Evolutionary conservation across 2,329 filamentous ascomycete species (phyloP).

Genomic region (Scedosporium apiospermum): DNA sequence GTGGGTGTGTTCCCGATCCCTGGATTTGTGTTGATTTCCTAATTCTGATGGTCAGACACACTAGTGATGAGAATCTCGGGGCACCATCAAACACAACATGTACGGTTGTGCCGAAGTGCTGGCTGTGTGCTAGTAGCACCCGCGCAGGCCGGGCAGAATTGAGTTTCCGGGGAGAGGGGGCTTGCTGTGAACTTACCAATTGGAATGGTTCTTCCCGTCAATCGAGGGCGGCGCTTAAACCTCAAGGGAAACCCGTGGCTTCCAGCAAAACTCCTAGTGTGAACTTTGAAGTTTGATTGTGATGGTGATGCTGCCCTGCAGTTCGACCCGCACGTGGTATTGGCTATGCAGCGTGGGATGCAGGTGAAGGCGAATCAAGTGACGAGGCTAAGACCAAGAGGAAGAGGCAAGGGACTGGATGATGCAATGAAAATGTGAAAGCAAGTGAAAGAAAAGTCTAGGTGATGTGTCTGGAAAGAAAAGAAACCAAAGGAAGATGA

Average conservation of each 20-base stretch:
- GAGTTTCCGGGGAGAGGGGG: background rate
- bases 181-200: background rate
- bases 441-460: background rate
- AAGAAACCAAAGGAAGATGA: background rate
- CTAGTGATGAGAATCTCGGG: background rate
- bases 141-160: background rate
- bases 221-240: background rate
- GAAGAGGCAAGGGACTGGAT: conserved; percentile 7
- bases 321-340: conserved; percentile 1
- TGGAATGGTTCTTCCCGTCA: background rate
- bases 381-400: background rate
- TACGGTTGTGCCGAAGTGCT: background rate
- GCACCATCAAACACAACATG: background rate
- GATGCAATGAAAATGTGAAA: background rate
- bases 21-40: background rate
- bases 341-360: background rate
- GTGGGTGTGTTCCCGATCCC: background rate
- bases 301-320: conserved; percentile 1
- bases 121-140: background rate
- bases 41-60: background rate
- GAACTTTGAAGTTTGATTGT: background rate
- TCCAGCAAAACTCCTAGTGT: background rate
- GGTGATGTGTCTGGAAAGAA: background rate
- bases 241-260: background rate
- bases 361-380: conserved; percentile 4